phyloP scores from a whole-genome alignment of 192 early-diverging fungal genomes.

The Kickxella alabastrina region DNA sequence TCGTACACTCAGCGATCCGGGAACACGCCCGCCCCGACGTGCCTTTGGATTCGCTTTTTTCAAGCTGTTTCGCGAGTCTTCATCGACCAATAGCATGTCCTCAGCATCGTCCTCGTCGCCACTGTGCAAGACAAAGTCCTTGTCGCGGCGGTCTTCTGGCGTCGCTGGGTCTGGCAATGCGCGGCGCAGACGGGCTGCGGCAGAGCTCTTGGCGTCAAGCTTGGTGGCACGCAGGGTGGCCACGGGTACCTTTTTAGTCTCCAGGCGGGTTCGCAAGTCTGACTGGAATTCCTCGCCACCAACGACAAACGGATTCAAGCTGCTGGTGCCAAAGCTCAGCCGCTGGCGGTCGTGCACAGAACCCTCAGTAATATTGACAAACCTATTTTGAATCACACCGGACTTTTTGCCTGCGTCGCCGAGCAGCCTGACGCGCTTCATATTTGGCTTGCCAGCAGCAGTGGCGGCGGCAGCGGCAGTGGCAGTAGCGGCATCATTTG shows the following conservation, averaged over 20 bases:
- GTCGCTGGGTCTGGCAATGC: constrained; percentile 24
- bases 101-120: constrained; percentile 6
- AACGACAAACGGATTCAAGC: constrained; percentile 38
- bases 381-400: background rate
- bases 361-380: constrained; percentile 23
- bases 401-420: constrained; percentile 9
- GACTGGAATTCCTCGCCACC: constrained; percentile 38
- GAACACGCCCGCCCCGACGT: constrained; percentile 12
- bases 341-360: constrained; percentile 45
- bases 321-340: constrained; percentile 38
- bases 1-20: constrained; percentile 37
- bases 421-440: constrained; percentile 13
- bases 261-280: constrained; percentile 24
- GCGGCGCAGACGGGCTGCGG: constrained; percentile 27
- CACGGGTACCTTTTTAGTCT: constrained; percentile 5
- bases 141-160: constrained; percentile 31
- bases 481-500: background rate
- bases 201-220: constrained; percentile 29
- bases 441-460: too few species aligned
- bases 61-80: background rate
- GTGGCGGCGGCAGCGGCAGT: background rate
- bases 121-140: constrained; percentile 28
- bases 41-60: background rate
- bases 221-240: constrained; percentile 7
- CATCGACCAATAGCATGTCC: background rate